Base-by-base conservation (phyloP, 1,284 basidiomycete species). In the Leccinum fuscescens region DNA sequence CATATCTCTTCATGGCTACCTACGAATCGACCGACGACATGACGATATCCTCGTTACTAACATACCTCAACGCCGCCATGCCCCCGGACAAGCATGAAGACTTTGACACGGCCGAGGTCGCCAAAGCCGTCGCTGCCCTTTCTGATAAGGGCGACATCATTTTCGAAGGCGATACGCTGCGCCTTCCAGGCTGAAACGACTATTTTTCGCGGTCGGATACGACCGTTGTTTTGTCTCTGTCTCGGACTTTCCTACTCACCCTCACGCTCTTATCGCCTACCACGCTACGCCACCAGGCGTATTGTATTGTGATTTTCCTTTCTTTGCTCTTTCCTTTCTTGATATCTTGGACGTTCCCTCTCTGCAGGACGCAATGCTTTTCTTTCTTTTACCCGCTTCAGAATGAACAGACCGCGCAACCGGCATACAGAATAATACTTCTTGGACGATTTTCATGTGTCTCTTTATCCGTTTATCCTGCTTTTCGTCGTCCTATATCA, bases 11-110 rank as follows among this genome's bases (percentile, higher is more conserved):
- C 76, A 69, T 73, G 59, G 84, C 85, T 56, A 88, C 88, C 24
- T 88, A 88, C 72, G 84, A 82, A 62, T 64, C 76, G 15, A 73
- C 80, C 24, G 88, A 90, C 70, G 86, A 88, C 60, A 77, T 90
- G 74, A 83, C 82, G 14, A 82, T 90, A 66, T 86, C 85, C 3
- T 75, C 85, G 14, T 76, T 90, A 17, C 76, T 90, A 49, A 80
- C 84, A 6, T 89, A 88, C 69, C 78, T 90, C 58, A 90, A 90
- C 66, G 84, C 88, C 2, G 86, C 86, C 7, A 82, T 90, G 77
- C 89, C 88, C 3, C 78, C 77, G 12, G 88, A 90, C 71, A 90
- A 89, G 72, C 84, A 89, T 69, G 88, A 90, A 74, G 88, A 91
- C 64, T 90, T 89, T 63, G 89, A 90, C 70, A 88, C 86, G 11